Evolutionary conservation across 495 filamentous ascomycete species (phyloP).

Genomic region (Astrothelium subdiscretum): DNA sequence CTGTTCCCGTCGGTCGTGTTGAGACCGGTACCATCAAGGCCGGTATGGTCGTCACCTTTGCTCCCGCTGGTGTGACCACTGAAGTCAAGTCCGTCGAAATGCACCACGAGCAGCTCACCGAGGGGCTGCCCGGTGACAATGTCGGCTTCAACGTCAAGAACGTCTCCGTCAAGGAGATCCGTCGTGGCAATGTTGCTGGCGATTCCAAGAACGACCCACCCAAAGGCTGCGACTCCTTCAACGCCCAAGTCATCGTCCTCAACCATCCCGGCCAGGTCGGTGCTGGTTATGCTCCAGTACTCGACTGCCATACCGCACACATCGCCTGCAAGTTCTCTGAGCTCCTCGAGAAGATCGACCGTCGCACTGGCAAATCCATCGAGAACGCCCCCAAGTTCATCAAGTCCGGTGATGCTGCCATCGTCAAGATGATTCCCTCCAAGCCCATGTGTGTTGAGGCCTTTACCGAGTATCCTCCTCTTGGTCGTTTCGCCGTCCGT

Average conservation of each 20-base stretch:
- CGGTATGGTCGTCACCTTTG: slow-evolving; percentile 96
- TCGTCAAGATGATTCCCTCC: slow-evolving; percentile 99
- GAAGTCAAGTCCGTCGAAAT: slow-evolving; percentile 99
- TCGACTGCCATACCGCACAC: slow-evolving; percentile 99
- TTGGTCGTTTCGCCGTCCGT: slow-evolving; percentile 60
- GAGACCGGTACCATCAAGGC: slow-evolving; percentile 97
- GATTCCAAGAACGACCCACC: slow-evolving; percentile 99
- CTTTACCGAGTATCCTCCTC: slow-evolving; percentile 98
- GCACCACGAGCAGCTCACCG: slow-evolving; percentile 98
- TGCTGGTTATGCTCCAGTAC: slow-evolving; percentile 95
- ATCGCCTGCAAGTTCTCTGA: slow-evolving; percentile 99
- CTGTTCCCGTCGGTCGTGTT: slow-evolving; percentile 98
- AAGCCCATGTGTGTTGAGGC: slow-evolving; percentile 99
- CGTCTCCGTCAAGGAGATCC: slow-evolving; percentile 99
- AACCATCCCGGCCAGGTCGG: slow-evolving; percentile 99
- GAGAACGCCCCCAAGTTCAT: slow-evolving; percentile 91
- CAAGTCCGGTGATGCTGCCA: slow-evolving; percentile 99
- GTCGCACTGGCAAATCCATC: slow-evolving; percentile 97
- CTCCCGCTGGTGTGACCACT: slow-evolving; percentile 96
- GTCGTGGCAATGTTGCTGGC: slow-evolving; percentile 98
- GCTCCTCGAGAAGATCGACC: slow-evolving; percentile 99
- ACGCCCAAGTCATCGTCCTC: slow-evolving; percentile 98
- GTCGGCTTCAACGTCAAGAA: slow-evolving; percentile 99
- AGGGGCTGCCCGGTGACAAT: slow-evolving; percentile 98
- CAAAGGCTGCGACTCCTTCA: slow-evolving; percentile 80